Evolutionary conservation across 345 rosid species (phyloP).

Genomic region (Brassica nigra): DNA sequence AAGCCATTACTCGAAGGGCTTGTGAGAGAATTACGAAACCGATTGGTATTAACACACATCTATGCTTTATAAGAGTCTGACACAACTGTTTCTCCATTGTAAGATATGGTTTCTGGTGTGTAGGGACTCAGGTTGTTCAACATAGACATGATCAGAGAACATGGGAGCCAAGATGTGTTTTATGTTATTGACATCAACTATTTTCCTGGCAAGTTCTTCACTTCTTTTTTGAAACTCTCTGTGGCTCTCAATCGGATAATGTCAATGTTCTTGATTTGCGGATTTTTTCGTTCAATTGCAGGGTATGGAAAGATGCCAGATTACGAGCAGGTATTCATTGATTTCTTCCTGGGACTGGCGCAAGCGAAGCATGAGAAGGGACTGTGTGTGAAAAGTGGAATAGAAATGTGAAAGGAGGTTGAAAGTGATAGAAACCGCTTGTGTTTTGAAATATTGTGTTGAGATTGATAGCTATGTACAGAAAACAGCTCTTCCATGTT

Average conservation of each 20-base stretch:
- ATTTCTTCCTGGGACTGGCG: conserved; percentile 55
- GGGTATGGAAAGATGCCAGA: conserved; percentile 90
- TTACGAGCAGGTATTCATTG: conserved; percentile 75
- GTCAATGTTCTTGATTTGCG: background rate
- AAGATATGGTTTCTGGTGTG: conserved; percentile 10
- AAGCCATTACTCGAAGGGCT: conserved; percentile 73
- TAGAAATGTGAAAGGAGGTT: conserved; percentile 4
- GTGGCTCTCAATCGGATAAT: background rate
- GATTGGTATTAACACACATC: conserved; percentile 52
- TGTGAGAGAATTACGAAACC: conserved; percentile 65
- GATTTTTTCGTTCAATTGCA: conserved; percentile 33
- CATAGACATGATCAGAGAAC: conserved; percentile 85
- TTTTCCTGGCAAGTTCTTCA: conserved; percentile 74
- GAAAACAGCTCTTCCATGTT: conserved; percentile 21
- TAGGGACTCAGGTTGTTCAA: conserved; percentile 86
- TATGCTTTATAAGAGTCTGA: background rate
- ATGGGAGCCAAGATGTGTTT: conserved; percentile 68
- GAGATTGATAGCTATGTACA: conserved; percentile 34
- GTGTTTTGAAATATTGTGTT: conserved; percentile 12
- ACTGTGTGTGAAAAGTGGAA: conserved; percentile 15
- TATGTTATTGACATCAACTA: conserved; percentile 93
- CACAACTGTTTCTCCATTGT: background rate
- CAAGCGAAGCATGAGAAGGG: conserved; percentile 47
- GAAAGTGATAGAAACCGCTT: background rate
- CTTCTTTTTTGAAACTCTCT: background rate